Evolutionary conservation across 73 alveolate species (phyloP).

Genomic region (Paraurostyla sp.): DNA sequence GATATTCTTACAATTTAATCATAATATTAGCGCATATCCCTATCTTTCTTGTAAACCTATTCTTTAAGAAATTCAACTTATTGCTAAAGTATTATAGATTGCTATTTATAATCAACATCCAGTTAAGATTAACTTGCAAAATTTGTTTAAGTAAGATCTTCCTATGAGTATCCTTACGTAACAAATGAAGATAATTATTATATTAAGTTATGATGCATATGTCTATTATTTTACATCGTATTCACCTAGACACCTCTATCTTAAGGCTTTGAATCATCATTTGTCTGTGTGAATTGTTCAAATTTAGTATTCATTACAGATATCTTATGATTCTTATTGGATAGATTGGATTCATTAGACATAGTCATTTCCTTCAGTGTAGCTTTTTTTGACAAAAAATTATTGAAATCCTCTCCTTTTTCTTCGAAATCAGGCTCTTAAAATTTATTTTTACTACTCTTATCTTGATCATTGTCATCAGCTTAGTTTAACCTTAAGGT

Average conservation of each 20-base stretch:
- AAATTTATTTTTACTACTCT: neutral
- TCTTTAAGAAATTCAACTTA: conserved; percentile 19
- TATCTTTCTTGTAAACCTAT: neutral
- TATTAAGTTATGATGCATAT: neutral
- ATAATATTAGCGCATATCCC: conserved; percentile 23
- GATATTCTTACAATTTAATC: conserved; percentile 22
- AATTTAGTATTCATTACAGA: neutral
- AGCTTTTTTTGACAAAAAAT: neutral
- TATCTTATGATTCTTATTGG: neutral
- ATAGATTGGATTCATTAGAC: conserved; percentile 13
- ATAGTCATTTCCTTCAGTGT: neutral
- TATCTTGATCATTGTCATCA: neutral
- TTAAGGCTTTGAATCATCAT: neutral
- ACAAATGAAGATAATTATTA: conserved; percentile 5
- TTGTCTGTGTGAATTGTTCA: neutral
- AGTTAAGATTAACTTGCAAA: too few species aligned
- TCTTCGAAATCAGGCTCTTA: conserved; percentile 35
- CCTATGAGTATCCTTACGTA: neutral
- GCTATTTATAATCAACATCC: neutral
- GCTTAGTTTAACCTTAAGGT: neutral
- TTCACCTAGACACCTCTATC: neutral
- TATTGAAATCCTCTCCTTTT: neutral
- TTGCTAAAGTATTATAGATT: neutral
- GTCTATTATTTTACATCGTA: neutral
- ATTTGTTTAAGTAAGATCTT: too few species aligned